phyloP scores from a whole-genome alignment of 140 eudicot species.

The Anethum foeniculum region DNA sequence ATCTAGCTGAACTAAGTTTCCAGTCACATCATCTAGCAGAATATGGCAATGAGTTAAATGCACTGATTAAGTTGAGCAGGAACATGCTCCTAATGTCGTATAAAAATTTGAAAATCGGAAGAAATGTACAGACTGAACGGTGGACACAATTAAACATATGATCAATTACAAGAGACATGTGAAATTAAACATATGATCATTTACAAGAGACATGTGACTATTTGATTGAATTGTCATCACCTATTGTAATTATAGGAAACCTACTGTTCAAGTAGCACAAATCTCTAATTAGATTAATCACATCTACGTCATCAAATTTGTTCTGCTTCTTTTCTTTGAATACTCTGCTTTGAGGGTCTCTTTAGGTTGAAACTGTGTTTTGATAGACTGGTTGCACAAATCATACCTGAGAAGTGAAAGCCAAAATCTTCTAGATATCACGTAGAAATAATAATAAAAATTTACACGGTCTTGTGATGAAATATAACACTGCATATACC shows the following conservation, averaged over 20 bases:
- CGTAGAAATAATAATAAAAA: not conserved
- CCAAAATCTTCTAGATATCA: not conserved
- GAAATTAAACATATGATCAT: not conserved
- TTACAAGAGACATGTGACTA: too few relatives aligned
- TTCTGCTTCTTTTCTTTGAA: not conserved
- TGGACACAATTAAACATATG: not conserved
- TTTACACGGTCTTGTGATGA: not conserved
- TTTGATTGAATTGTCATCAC: not conserved
- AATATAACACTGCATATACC: conserved; percentile 13
- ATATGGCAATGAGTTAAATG: not conserved
- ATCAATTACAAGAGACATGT: not conserved
- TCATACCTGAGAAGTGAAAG: conserved; percentile 9
- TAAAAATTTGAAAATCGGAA: not conserved
- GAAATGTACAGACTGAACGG: not conserved
- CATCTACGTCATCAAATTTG: not conserved
- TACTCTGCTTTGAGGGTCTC: not conserved
- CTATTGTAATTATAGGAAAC: not conserved
- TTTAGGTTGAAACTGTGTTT: not conserved
- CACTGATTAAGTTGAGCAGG: not conserved
- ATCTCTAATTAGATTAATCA: not conserved
- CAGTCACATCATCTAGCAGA: not conserved
- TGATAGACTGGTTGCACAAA: not conserved
- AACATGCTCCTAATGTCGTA: too few relatives aligned
- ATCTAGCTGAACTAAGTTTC: too few relatives aligned
- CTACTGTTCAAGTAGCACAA: not conserved